Conservation (phyloP, 2,329 filamentous ascomycete species). For the Neonectria faginata region DNA sequence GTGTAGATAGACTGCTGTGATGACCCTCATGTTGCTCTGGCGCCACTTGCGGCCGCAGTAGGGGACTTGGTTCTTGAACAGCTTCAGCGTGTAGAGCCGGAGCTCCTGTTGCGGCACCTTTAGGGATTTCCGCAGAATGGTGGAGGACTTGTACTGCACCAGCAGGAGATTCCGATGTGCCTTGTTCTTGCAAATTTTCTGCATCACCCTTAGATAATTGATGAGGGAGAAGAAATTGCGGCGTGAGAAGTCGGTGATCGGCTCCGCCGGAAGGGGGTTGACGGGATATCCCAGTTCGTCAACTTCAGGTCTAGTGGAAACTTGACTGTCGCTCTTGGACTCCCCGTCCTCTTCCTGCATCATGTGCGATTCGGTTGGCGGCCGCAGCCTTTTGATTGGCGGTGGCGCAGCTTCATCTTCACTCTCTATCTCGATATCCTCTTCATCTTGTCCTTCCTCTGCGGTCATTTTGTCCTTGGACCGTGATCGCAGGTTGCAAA, state of each 20-base stretch:
- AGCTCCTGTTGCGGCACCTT: conserved; percentile 90
- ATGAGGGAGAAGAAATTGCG: conserved; percentile 96
- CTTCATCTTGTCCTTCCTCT: conserved; percentile 53
- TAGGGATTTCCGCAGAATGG: conserved; percentile 90
- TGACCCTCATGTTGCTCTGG: conserved; percentile 98
- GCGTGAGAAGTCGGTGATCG: conserved; percentile 90
- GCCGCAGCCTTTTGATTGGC: conserved; percentile 75
- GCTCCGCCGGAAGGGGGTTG: conserved; percentile 74
- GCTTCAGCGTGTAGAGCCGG: conserved; percentile 92
- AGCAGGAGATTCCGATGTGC: conserved; percentile 93
- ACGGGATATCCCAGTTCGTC: conserved; percentile 90
- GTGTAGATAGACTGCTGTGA: conserved; percentile 95
- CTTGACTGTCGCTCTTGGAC: conserved; percentile 50
- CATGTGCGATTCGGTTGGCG: conserved; percentile 54
- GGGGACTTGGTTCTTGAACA: conserved; percentile 98
- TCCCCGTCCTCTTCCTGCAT: conserved; percentile 42
- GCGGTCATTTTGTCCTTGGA: conserved; percentile 52
- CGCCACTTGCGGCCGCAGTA: conserved; percentile 99
- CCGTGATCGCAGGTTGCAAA: conserved; percentile 79
- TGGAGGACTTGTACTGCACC: conserved; percentile 94
- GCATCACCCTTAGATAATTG: conserved; percentile 95
- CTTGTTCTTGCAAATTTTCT: conserved; percentile 97
- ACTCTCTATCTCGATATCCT: conserved; percentile 58
- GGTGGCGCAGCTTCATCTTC: conserved; percentile 87
- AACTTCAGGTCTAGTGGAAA: conserved; percentile 68